Evolutionary conservation across 345 rosid species (phyloP).

Genomic region (Eucalyptus curtisii): DNA sequence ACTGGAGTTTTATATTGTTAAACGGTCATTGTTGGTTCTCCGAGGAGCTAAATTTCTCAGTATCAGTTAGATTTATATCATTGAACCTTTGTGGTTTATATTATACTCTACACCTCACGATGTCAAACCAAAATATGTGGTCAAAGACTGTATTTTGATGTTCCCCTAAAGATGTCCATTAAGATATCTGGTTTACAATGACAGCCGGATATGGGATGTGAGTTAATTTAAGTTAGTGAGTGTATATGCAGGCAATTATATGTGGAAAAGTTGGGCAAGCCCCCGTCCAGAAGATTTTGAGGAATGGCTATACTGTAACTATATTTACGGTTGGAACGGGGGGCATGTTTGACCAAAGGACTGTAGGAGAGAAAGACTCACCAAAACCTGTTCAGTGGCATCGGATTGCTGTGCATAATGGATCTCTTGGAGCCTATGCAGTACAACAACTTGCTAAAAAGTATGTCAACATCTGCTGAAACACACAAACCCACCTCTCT

Average conservation of each 20-base stretch:
- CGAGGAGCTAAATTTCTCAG: not conserved
- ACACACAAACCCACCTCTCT: not conserved
- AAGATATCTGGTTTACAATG: not conserved
- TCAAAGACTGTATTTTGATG: not conserved
- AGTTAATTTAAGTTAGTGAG: not conserved
- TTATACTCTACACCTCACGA: not conserved
- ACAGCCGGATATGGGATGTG: not conserved
- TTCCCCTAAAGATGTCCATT: not conserved
- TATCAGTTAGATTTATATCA: not conserved
- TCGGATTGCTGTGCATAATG: conserved; percentile 90
- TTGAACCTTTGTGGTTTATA: not conserved
- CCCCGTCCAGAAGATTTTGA: conserved; percentile 84
- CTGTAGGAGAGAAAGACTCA: conserved; percentile 25
- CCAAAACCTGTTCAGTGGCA: conserved; percentile 97
- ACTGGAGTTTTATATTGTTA: not conserved
- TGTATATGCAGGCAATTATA: conserved; percentile 54
- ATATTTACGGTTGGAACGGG: conserved; percentile 92
- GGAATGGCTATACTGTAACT: conserved; percentile 84
- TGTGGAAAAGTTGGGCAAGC: conserved; percentile 90
- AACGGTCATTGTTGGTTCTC: not conserved
- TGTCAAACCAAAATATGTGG: not conserved
- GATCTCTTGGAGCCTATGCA: conserved; percentile 60
- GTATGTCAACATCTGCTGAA: conserved; percentile 15
- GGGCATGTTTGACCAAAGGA: conserved; percentile 87
- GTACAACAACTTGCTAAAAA: conserved; percentile 70